Evolutionary conservation across 2,329 filamentous ascomycete genomes (phyloP), one percentile per base, ranked within the genome.

Genomic region (Monilinia laxa): DNA sequence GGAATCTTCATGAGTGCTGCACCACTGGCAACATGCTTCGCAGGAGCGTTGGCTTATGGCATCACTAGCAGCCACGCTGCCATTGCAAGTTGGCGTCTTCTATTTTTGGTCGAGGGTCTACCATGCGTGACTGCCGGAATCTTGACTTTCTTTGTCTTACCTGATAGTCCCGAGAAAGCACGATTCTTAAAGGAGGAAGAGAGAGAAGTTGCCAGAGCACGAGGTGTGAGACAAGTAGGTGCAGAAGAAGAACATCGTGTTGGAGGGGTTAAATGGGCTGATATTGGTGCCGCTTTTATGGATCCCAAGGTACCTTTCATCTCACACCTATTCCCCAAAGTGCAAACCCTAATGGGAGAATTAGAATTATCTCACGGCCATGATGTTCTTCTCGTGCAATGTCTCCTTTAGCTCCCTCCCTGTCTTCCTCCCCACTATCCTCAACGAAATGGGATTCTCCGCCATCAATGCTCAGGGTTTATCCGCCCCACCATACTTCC

Each of bases 401-500:
- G 86, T 90, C 66, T 88, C 87, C 53, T 90, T 87, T 76, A 84
- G 85, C 7, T 87, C 84, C 2, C 80, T 90, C 4, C 85, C 87
- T 0, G 85, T 88, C 2, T 90, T 89, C 72, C 80, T 90, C 2
- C 87, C 87, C 0, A 84, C 85, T 2, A 87, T 90, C 70, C 78
- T 90, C 18, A 77, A 81, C 59, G 80, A 84, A 65, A 90, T 92
- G 86, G 89, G 90, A 12, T 92, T 88, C 77, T 84, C 83, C 0
- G 79, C 82, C 18, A 83, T 91, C 68, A 81, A 87, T 67, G 87
- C 90, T 0, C 90, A 93, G 77, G 90, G 89, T 0, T 82, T 93
- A 16, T 88, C 88, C 0, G 88, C 89, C 0, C 89, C 89, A 0
- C 88, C 89, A 0, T 91, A 89, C 76, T 85, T 92, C 71, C 76